Evolutionary conservation across 306 rosid species (phyloP), one percentile per base, ranked within the genome.

Genomic region (Vigna mungo): DNA sequence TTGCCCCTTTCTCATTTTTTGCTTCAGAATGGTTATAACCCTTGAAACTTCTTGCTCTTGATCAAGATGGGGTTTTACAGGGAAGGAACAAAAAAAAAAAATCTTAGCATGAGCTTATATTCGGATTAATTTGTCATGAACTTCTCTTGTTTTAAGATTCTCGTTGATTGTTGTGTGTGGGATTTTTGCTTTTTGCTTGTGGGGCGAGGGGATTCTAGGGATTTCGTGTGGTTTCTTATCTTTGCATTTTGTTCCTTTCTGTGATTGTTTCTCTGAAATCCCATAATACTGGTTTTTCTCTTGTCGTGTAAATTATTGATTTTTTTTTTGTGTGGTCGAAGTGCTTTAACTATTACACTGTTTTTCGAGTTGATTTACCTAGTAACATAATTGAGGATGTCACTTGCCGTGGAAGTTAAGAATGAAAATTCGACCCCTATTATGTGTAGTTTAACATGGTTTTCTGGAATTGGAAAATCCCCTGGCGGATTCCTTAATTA

Each of bases 41-140:
- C 67, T 79, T 76, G 13, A 6, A 87, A 41, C 68, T 70, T 74
- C 68, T 70, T 74, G 8, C 65, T 62, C 21, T 74, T 67, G 48
- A 72, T 39, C 11, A 17, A 49, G 44, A 56, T 85, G 76, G 88
- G 80, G 71, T 85, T 71, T 75, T 32, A 37, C 73, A 75, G 37
- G 54, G 37, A 65, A 80, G 39, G 60, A 6, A n/a, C n/a, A n/a
- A n/a, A 23, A 36, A 36, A 34, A 14, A 2, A 74, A 51, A 36
- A 48, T 66, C 16, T 80, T 74, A 54, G 46, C 3, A 46, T 83
- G 21, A 71, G 23, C 72, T 74, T 84, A 36, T 62, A 46, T 21
- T 27, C 32, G 49, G n/a, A 52, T 44, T 80, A 73, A 78, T 83
- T 74, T 83, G 56, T 36, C 9, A 21, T 32, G 34, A 21, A 30